phyloP scores from a whole-genome alignment of 805 yeast species.

The Nakazawaea pomicola region DNA sequence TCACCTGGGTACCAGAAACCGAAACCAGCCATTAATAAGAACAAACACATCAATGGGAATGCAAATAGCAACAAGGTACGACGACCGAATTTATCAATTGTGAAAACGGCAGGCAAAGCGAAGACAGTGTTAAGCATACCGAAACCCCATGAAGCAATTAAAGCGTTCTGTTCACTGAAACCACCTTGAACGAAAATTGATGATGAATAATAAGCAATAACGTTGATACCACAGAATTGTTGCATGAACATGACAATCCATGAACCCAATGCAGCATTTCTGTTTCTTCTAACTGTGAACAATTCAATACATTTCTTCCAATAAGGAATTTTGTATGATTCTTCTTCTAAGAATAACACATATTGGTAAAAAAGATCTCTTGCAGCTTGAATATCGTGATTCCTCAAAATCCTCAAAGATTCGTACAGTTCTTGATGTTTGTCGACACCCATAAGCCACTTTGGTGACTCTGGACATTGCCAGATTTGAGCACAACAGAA shows the following conservation, averaged over 20 bases:
- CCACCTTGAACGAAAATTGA: constrained; percentile 68
- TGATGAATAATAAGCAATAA: constrained; percentile 81
- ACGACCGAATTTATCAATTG: constrained; percentile 77
- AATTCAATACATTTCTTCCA: constrained; percentile 47
- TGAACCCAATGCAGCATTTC: constrained; percentile 78
- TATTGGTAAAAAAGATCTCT: constrained; percentile 68
- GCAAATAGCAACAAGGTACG: constrained; percentile 52
- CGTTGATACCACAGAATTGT: constrained; percentile 88
- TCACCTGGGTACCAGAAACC: constrained; percentile 63
- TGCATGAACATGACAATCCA: constrained; percentile 86
- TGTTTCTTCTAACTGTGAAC: constrained; percentile 70
- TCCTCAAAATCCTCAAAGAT: constrained; percentile 45
- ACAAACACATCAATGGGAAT: constrained; percentile 61
- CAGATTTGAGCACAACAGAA: constrained; percentile 56
- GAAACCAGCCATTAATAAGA: constrained; percentile 58
- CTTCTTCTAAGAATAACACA: constrained; percentile 60
- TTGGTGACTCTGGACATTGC: constrained; percentile 69
- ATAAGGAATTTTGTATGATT: constrained; percentile 42
- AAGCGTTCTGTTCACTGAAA: constrained; percentile 53
- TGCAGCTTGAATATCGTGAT: constrained; percentile 54
- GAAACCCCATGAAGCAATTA: constrained; percentile 82
- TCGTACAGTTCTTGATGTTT: constrained; percentile 55
- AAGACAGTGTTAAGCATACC: constrained; percentile 77
- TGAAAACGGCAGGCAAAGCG: constrained; percentile 77
- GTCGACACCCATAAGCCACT: constrained; percentile 73